A percentile compares a stretch with the other conserved stretches of the same genome.
phyloP scores from a whole-genome alignment of 2,329 filamentous ascomycete genomes.

The Aspergillaceae sp. region DNA sequence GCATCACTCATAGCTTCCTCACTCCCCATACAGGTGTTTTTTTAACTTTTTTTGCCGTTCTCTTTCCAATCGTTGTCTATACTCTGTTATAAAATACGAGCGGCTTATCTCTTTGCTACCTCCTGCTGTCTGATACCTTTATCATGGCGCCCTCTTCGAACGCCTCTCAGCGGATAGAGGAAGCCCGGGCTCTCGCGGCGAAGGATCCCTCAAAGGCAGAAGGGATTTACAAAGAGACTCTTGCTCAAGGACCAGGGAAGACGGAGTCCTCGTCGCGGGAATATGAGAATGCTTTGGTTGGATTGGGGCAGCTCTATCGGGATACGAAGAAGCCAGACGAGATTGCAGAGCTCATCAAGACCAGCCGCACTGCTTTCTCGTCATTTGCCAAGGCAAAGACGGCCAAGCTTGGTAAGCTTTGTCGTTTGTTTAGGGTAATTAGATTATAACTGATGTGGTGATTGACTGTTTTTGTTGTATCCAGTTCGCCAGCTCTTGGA shows the following conservation, averaged over 20 bases:
- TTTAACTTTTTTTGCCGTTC: neutral
- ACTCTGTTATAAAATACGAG: too few species aligned
- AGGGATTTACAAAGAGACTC: constrained; percentile 78
- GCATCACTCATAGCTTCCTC: neutral
- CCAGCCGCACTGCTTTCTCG: constrained; percentile 82
- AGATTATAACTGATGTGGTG: neutral
- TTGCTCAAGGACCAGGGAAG: constrained; percentile 73
- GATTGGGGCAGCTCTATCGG: constrained; percentile 83
- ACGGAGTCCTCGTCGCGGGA: constrained; percentile 81
- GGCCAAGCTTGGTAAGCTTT: constrained; percentile 75
- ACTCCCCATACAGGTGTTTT: neutral
- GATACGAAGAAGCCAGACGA: constrained; percentile 72
- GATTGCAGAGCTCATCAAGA: constrained; percentile 80
- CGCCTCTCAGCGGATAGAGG: constrained; percentile 62
- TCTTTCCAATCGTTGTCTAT: too few species aligned
- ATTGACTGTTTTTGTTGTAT: constrained; percentile 1
- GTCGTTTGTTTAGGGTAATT: neutral
- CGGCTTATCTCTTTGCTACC: neutral
- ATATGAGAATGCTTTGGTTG: constrained; percentile 83
- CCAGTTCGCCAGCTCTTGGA: constrained; percentile 93
- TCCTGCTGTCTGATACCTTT: neutral
- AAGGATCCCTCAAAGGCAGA: constrained; percentile 77
- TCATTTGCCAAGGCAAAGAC: constrained; percentile 99
- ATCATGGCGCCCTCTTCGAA: constrained; percentile 44
- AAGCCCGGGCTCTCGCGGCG: constrained; percentile 78